Evolutionary conservation across 2,329 filamentous ascomycete species (phyloP), one percentile per base, ranked within the genome.

Genomic region (Anthostomella pinea): DNA sequence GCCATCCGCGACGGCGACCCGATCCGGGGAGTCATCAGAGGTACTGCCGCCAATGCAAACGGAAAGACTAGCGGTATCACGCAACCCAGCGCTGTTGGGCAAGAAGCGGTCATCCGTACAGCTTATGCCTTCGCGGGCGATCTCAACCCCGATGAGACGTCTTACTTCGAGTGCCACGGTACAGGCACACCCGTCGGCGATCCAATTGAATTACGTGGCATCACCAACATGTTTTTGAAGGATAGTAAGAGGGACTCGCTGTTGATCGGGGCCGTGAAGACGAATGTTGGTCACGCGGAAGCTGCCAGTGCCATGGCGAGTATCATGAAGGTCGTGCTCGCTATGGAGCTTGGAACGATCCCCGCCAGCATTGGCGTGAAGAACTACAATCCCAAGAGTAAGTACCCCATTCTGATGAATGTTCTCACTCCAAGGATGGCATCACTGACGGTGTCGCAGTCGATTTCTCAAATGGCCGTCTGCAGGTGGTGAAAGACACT

Each of bases 1-100:
- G 43, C 43, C 5, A 17, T 46, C 18, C 30, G 30, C 11, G 37
- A 38, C 9, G 40, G 37, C 3, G 37, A 41, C 33, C 43, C 43
- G n/a, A n/a, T n/a, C n/a, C n/a, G n/a, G n/a, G n/a, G n/a, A n/a
- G n/a, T n/a, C n/a, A n/a, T n/a, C n/a, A n/a, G n/a, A n/a, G n/a
- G n/a, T n/a, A n/a, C n/a, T n/a, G n/a, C n/a, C n/a, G n/a, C n/a
- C n/a, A n/a, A n/a, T n/a, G n/a, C n/a, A n/a, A n/a, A n/a, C n/a
- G n/a, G n/a, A n/a, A n/a, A n/a, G n/a, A n/a, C n/a, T n/a, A n/a
- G n/a, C n/a, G n/a, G n/a, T n/a, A n/a, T n/a, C n/a, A n/a, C n/a
- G n/a, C n/a, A n/a, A n/a, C n/a, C n/a, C n/a, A n/a, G n/a, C n/a
- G n/a, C n/a, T n/a, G n/a, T n/a, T n/a, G n/a, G n/a, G n/a, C n/a